A percentile compares a stretch with the other conserved stretches of the same genome.
Evolutionary conservation across 2,329 filamentous ascomycete species (phyloP).

Genomic region (Aureobasidium namibiae): DNA sequence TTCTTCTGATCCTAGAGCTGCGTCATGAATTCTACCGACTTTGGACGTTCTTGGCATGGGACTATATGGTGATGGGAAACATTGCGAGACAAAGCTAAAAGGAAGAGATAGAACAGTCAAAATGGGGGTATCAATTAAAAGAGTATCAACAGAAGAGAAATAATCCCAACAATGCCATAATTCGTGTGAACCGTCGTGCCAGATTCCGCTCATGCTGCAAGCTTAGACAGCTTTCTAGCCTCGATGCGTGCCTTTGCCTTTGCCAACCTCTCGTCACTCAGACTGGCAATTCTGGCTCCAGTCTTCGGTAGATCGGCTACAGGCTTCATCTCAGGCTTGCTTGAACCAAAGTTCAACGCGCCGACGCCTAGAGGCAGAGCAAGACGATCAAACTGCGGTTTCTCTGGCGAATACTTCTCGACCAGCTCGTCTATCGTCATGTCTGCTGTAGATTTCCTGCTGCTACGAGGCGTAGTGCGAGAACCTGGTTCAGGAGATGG

Average conservation of each 20-base stretch:
- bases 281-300: neutral
- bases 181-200: neutral
- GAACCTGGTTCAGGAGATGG: constrained; percentile 1
- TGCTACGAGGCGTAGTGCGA: neutral
- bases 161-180: neutral
- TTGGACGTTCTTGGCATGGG: neutral
- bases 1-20: neutral
- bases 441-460: neutral
- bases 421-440: constrained; percentile 10
- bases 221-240: neutral
- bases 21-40: neutral
- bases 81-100: too few species aligned
- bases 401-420: constrained; percentile 10
- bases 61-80: neutral
- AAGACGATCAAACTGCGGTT: constrained; percentile 10
- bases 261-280: neutral
- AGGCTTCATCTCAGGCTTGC: neutral
- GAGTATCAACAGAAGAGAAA: neutral
- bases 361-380: constrained; percentile 10
- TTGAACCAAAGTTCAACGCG: neutral
- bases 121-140: constrained; percentile 1
- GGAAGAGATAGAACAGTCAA: neutral
- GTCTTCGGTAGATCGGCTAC: neutral
- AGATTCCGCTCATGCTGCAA: neutral
- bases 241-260: constrained; percentile 6